A percentile compares a stretch with the other conserved stretches of the same genome.
phyloP scores from a whole-genome alignment of 805 yeast genomes.

The Suhomyces emberorum region DNA sequence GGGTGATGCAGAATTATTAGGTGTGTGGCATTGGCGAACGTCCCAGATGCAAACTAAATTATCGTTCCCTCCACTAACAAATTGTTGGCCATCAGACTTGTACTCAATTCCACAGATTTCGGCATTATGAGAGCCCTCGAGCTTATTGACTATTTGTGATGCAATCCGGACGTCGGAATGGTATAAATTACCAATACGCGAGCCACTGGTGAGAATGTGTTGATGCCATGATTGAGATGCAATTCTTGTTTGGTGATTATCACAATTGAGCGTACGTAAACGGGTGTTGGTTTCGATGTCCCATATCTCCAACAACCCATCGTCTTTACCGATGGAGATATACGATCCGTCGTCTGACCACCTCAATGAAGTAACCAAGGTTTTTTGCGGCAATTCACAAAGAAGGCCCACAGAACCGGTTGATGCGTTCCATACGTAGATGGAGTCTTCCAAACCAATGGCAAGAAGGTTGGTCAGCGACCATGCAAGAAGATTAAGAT shows the following conservation, averaged over 20 bases:
- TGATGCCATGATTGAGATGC: conserved; percentile 84
- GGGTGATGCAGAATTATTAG: conserved; percentile 41
- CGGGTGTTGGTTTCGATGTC: conserved; percentile 76
- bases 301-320: conserved; percentile 90
- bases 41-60: conserved; percentile 94
- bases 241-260: conserved; percentile 62
- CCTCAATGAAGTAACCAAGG: conserved; percentile 63
- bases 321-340: conserved; percentile 76
- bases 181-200: conserved; percentile 78
- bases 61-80: conserved; percentile 94
- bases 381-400: conserved; percentile 49
- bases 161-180: conserved; percentile 89
- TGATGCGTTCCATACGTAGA: conserved; percentile 90
- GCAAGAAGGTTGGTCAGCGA: conserved; percentile 78
- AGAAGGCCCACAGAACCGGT: conserved; percentile 73
- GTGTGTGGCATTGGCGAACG: conserved; percentile 48
- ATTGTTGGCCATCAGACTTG: conserved; percentile 76
- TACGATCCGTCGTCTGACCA: conserved; percentile 94
- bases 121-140: conserved; percentile 58
- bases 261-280: conserved; percentile 73
- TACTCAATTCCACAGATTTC: conserved; percentile 93
- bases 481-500: conserved; percentile 85
- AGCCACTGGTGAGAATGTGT: conserved; percentile 80
- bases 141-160: conserved; percentile 63
- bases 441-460: conserved; percentile 78